Base-by-base conservation (phyloP, 140 eudicot genomes). In the Erigeron philadelphicus region DNA sequence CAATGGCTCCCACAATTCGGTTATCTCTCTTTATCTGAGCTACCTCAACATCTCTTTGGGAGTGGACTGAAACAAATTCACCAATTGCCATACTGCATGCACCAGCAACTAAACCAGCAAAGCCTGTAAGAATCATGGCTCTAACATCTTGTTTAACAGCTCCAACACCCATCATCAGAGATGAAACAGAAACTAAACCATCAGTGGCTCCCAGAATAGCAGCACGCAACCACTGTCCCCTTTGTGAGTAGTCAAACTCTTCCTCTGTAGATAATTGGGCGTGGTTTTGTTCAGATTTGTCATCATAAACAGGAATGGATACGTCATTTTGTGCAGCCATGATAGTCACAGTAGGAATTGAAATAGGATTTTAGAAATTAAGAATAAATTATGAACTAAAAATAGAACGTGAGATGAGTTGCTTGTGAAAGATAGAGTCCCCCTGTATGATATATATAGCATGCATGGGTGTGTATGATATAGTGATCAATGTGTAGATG, bases 41-140 rank as follows among this genome's bases (percentile, higher is more conserved):
- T 47, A 81, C 61, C 69, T 81, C 86, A 19, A 68, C 78, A 4
- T 84, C 87, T 19, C 75, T 73, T 70, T 83, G 88, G 12, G 87
- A 76, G 71, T 76, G 70, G 0, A 83, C 87, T 0, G 87, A 83
- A 9, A 83, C 84, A 61, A 76, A 83, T 60, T 80, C 87, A 45
- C 87, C 87, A 2, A 83, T 83, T 6, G 90, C 90, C 90, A 84
- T 84, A 67, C 90, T 84, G 53, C 86, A 81, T 56, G 90, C 87
- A 62, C 90, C 90, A 0, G 87, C 87, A 58, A 81, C 75, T 62
- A 81, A 56, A 31, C 87, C 87, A 61, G 90, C 87, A 79, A 85
- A 85, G 49, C 90, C 87, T 6, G 78, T 80, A 8, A 85, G 81
- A 64, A 85, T 71, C 90, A 85, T 85, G 70, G 79, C 85, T 62